phyloP scores from a whole-genome alignment of 208 protist genomes.

The Naegleria lovaniensis region DNA sequence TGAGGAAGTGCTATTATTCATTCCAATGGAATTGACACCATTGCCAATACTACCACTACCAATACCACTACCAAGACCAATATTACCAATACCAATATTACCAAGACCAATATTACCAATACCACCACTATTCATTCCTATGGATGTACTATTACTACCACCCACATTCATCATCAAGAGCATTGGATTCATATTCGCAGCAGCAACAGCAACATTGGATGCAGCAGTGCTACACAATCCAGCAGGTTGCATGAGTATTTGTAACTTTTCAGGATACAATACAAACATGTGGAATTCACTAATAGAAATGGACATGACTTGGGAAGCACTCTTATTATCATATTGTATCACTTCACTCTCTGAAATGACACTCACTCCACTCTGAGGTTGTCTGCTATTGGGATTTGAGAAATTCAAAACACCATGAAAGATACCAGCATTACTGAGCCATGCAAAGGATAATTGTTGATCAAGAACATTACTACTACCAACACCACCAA shows the following conservation, averaged over 20 bases:
- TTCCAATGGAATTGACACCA: too few relatives aligned
- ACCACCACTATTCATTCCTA: neutral
- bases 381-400: neutral
- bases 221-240: constrained; percentile 59
- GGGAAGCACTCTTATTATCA: neutral
- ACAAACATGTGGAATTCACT: constrained; percentile 85
- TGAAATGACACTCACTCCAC: neutral
- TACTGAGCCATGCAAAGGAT: neutral
- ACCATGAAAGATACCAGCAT: neutral
- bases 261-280: constrained; percentile 63
- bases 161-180: neutral
- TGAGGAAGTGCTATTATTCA: too few relatives aligned
- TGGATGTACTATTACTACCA: neutral
- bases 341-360: constrained; percentile 8
- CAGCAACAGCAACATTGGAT: neutral
- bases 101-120: neutral
- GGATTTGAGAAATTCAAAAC: neutral
- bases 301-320: constrained; percentile 48
- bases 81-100: too few relatives aligned
- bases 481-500: neutral
- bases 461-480: neutral
- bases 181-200: neutral
- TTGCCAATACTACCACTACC: neutral
- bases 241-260: constrained; percentile 68
- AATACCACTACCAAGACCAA: too few relatives aligned